Evolutionary conservation across 2,329 filamentous ascomycete species (phyloP).

Genomic region (Sphaerulina populicola): DNA sequence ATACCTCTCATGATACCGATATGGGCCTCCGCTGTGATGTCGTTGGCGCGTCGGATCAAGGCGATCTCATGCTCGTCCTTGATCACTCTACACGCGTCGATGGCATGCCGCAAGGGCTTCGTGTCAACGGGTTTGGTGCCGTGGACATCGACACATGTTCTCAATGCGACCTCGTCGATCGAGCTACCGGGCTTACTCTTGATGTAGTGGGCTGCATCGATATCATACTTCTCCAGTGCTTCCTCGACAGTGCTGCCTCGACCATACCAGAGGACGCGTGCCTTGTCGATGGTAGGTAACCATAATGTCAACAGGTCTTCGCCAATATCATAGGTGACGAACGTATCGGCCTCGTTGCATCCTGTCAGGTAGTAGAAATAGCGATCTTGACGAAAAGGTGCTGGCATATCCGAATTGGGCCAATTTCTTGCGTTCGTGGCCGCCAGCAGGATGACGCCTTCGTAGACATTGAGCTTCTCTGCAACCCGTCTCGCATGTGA

Average conservation of each 20-base stretch:
- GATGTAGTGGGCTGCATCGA: slow-evolving; percentile 58
- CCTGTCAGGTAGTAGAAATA: slow-evolving; percentile 94
- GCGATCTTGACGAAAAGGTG: slow-evolving; percentile 68
- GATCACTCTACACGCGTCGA: slow-evolving; percentile 70
- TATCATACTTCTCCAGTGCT: slow-evolving; percentile 67
- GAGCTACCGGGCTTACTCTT: slow-evolving; percentile 21
- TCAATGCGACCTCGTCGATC: not conserved
- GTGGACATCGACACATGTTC: not conserved
- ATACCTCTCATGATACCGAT: slow-evolving; percentile 60
- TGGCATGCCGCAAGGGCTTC: slow-evolving; percentile 53
- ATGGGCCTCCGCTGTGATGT: slow-evolving; percentile 70
- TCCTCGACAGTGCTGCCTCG: slow-evolving; percentile 70
- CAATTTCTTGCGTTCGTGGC: slow-evolving; percentile 35
- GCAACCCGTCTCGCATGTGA: slow-evolving; percentile 73
- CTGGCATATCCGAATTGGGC: slow-evolving; percentile 69
- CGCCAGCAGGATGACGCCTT: slow-evolving; percentile 76
- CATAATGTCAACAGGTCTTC: slow-evolving; percentile 71
- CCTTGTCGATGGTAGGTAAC: slow-evolving; percentile 81
- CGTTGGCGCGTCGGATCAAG: slow-evolving; percentile 72
- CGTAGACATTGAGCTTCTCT: slow-evolving; percentile 57
- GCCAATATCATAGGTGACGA: slow-evolving; percentile 70
- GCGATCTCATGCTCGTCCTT: slow-evolving; percentile 82
- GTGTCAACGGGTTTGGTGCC: slow-evolving; percentile 1
- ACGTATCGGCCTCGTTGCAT: slow-evolving; percentile 70
- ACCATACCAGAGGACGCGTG: slow-evolving; percentile 87